phyloP scores from a whole-genome alignment of 495 filamentous ascomycete genomes.

The Podospora bellae-mahoneyi region DNA sequence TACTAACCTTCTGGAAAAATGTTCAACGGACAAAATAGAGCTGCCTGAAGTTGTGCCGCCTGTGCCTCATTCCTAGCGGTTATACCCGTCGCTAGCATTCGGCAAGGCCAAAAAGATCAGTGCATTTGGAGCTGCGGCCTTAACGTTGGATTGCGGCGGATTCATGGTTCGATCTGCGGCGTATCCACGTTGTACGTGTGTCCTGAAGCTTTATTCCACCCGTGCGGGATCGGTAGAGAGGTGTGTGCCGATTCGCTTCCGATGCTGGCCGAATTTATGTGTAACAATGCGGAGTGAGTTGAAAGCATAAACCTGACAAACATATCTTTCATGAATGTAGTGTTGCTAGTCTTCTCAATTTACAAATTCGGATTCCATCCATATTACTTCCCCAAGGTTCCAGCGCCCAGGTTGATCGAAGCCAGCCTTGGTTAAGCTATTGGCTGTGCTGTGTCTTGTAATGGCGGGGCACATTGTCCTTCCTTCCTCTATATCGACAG shows the following conservation, averaged over 20 bases:
- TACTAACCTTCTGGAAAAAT: no score
- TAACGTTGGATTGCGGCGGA: not conserved
- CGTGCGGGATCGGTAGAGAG: not conserved
- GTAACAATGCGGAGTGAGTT: no score
- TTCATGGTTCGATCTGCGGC: not conserved
- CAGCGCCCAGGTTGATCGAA: not conserved
- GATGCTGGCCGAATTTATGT: not conserved
- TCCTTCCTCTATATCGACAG: not conserved
- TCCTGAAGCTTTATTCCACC: not conserved
- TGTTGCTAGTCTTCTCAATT: not conserved
- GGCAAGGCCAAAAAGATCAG: not conserved
- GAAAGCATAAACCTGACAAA: no score
- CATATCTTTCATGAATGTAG: no score
- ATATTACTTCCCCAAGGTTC: not conserved
- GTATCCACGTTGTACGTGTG: not conserved
- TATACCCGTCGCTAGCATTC: not conserved
- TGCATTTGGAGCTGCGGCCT: not conserved
- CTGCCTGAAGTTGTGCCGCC: not conserved
- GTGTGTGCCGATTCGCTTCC: not conserved
- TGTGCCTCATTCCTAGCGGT: not conserved
- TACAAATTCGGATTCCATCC: not conserved
- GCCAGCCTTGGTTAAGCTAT: not conserved
- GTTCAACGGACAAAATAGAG: no score
- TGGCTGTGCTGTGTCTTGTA: not conserved
- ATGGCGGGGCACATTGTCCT: slow-evolving; percentile 2